Conservation (phyloP, 1,284 basidiomycete species). For the Meira nashicola region DNA sequence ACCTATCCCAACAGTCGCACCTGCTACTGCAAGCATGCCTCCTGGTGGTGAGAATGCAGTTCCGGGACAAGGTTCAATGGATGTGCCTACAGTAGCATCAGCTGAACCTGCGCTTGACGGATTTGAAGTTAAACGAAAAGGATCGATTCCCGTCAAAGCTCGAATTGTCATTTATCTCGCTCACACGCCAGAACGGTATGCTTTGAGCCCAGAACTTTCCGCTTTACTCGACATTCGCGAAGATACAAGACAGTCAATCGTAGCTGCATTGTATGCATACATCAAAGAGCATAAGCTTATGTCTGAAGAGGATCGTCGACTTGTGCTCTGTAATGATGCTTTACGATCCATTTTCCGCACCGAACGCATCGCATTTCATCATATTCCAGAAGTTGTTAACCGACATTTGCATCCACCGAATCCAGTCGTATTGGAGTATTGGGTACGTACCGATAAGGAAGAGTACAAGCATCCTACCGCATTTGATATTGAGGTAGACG, state of each 20-base stretch:
- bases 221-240: conserved; percentile 75
- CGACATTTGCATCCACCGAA: conserved; percentile 72
- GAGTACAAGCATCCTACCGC: conserved; percentile 57
- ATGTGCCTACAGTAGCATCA: conserved; percentile 37
- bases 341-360: conserved; percentile 42
- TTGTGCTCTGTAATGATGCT: conserved; percentile 67
- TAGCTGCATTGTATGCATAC: conserved; percentile 85
- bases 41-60: conserved; percentile 26
- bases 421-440: conserved; percentile 78
- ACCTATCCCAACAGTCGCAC: conserved; percentile 47
- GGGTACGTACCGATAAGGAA: conserved; percentile 52
- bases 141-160: conserved; percentile 71
- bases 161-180: conserved; percentile 76
- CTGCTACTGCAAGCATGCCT: conserved; percentile 12
- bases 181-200: conserved; percentile 81
- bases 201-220: conserved; percentile 72
- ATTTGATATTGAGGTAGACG: conserved; percentile 83
- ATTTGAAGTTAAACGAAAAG: conserved; percentile 78
- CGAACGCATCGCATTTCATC: conserved; percentile 70
- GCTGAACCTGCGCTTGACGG: conserved; percentile 62
- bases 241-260: conserved; percentile 74
- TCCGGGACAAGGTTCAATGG: conserved; percentile 14
- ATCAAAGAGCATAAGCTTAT: conserved; percentile 81
- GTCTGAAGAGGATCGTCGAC: conserved; percentile 78
- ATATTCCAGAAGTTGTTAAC: conserved; percentile 79